Conservation (phyloP, 2,329 filamentous ascomycete species). For the Rutstroemia sp. region DNA sequence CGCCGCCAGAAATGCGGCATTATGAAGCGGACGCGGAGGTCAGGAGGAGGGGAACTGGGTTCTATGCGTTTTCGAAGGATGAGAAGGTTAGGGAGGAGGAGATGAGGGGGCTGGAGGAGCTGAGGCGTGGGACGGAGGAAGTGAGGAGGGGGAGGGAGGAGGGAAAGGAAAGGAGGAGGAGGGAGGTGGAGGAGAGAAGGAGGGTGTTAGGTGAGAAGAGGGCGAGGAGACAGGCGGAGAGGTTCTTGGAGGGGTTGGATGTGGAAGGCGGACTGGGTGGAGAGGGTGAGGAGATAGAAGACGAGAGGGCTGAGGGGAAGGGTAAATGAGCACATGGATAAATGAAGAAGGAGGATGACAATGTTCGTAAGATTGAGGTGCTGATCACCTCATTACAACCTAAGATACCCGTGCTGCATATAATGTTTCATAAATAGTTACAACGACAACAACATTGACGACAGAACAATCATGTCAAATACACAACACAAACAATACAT, state of each 20-base stretch:
- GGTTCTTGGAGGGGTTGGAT: constrained; percentile 58
- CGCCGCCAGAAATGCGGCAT: constrained; percentile 72
- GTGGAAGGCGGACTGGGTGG: constrained; percentile 18
- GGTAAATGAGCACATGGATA: background rate
- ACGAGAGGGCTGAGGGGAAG: background rate
- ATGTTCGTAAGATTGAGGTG: too few species aligned
- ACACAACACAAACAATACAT: too few species aligned
- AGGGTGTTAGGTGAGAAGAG: constrained; percentile 38
- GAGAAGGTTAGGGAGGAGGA: constrained; percentile 56
- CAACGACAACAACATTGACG: too few species aligned
- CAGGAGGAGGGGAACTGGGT: constrained; percentile 79
- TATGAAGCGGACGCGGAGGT: constrained; percentile 84
- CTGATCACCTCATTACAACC: too few species aligned
- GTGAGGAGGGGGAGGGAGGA: constrained; percentile 41
- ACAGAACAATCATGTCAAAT: too few species aligned
- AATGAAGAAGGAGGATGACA: background rate
- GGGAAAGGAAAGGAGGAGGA: constrained; percentile 49
- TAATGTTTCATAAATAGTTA: too few species aligned
- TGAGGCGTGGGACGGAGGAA: constrained; percentile 59
- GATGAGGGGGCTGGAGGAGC: constrained; percentile 65
- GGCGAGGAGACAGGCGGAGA: constrained; percentile 62
- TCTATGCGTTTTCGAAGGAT: constrained; percentile 82
- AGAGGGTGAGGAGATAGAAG: background rate
- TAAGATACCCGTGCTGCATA: too few species aligned
- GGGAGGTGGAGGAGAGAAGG: constrained; percentile 53